These are phyloP conservation scores for Rubia tinctorum DNA, from an alignment of 305 asterid genomes.

Conservation along the genomic window DNA sequence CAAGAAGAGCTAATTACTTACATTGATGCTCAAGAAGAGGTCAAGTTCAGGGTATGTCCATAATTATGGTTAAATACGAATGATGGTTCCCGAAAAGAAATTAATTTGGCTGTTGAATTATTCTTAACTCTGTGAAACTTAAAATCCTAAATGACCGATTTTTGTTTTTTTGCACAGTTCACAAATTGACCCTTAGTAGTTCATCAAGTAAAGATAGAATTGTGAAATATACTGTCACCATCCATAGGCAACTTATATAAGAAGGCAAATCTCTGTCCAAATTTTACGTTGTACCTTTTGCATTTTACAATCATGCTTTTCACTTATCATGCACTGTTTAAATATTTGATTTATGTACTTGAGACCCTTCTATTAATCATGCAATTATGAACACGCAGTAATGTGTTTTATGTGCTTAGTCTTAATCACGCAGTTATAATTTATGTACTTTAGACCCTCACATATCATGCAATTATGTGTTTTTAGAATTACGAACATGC, in stretches of 20 bases:
- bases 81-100: neutral
- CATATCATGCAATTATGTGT: neutral
- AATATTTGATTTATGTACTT: constrained; percentile 3
- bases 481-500: neutral
- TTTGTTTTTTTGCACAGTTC: neutral
- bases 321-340: neutral
- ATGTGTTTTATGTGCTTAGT: too few species aligned
- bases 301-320: neutral
- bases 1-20: constrained; percentile 98
- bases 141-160: neutral
- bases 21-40: too few species aligned
- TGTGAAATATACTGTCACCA: neutral
- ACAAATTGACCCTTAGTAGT: neutral
- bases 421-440: too few species aligned
- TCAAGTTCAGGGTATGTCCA: too few species aligned
- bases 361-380: constrained; percentile 17
- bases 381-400: too few species aligned
- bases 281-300: neutral
- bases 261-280: neutral
- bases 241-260: neutral
- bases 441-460: too few species aligned
- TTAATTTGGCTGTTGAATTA: neutral
- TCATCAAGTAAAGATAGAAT: neutral
- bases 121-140: neutral
- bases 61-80: too few species aligned